Conservation (phyloP, 768 basidiomycete genomes). For the Mycena capillaripes region DNA sequence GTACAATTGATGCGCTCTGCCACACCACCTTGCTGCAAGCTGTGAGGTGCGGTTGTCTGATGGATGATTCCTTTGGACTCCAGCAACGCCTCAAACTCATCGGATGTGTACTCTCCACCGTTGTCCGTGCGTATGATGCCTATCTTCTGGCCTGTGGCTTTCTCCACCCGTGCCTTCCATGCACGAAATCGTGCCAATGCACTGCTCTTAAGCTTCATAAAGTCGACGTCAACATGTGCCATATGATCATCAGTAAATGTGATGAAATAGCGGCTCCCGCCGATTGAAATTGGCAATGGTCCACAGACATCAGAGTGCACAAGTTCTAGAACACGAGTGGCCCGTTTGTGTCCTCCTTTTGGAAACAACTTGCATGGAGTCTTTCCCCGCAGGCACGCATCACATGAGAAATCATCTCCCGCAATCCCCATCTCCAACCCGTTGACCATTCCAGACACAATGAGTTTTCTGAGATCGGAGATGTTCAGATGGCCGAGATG, state of each 20-base stretch:
- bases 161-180: constrained; percentile 32
- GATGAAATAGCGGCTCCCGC: constrained; percentile 16
- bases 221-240: not conserved
- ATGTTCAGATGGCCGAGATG: constrained; percentile 11
- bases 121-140: constrained; percentile 39
- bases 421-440: constrained; percentile 1
- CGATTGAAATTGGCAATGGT: constrained; percentile 6
- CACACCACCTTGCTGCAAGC: constrained; percentile 48
- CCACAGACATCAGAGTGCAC: constrained; percentile 11
- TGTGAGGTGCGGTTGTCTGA: constrained; percentile 45
- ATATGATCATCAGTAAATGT: not conserved
- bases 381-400: constrained; percentile 9
- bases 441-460: not conserved
- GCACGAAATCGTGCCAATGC: constrained; percentile 24
- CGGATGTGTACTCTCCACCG: constrained; percentile 41
- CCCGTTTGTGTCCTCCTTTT: not conserved
- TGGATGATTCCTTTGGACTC: constrained; percentile 39
- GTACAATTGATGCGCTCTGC: constrained; percentile 47
- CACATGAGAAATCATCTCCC: constrained; percentile 8
- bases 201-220: constrained; percentile 26
- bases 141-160: constrained; percentile 31
- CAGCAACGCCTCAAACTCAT: constrained; percentile 35
- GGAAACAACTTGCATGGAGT: constrained; percentile 10
- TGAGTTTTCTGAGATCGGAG: constrained; percentile 11
- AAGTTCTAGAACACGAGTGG: constrained; percentile 10